Evolutionary conservation across 2,329 filamentous ascomycete genomes (phyloP).

Genomic region (Clarireedia monteithiana): DNA sequence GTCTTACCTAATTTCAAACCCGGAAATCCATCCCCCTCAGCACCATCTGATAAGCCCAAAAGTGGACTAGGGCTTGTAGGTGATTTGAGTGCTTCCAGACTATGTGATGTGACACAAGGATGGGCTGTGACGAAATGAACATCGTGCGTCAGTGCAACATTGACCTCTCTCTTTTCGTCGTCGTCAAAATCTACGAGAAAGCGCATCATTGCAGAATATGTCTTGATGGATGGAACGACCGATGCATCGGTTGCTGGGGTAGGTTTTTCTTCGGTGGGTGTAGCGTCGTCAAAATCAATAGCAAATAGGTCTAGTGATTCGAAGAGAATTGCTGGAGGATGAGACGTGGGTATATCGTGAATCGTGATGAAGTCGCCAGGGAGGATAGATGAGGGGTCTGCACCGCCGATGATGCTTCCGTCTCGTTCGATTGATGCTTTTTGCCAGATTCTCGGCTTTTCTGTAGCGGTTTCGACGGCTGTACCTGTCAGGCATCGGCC

Average conservation of each 20-base stretch:
- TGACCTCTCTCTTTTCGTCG: constrained; percentile 20
- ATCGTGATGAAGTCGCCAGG: constrained; percentile 58
- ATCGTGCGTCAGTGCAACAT: constrained; percentile 44
- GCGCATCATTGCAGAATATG: constrained; percentile 27
- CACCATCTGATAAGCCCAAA: constrained; percentile 39
- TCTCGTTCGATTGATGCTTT: constrained; percentile 52
- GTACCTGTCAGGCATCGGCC: constrained; percentile 8
- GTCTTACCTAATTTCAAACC: not conserved
- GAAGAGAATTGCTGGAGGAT: constrained; percentile 41
- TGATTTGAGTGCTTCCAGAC: constrained; percentile 50
- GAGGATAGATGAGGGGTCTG: constrained; percentile 44
- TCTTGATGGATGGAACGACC: constrained; percentile 17
- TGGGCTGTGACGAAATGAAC: constrained; percentile 60
- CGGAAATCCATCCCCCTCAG: not conserved
- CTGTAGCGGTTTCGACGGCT: constrained; percentile 44
- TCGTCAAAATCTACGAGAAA: constrained; percentile 19
- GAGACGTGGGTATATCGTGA: constrained; percentile 43
- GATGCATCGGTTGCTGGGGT: constrained; percentile 14
- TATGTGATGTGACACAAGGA: constrained; percentile 51
- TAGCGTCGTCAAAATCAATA: constrained; percentile 35
- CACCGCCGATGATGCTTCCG: constrained; percentile 52
- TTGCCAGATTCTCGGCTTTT: constrained; percentile 52
- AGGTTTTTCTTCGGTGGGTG: constrained; percentile 28
- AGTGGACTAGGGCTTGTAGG: constrained; percentile 41
- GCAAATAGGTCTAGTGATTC: constrained; percentile 42